These are phyloP conservation scores for Saxispiralis lemnorum DNA, from an alignment of 495 filamentous ascomycete species.

Conservation along the genomic window DNA sequence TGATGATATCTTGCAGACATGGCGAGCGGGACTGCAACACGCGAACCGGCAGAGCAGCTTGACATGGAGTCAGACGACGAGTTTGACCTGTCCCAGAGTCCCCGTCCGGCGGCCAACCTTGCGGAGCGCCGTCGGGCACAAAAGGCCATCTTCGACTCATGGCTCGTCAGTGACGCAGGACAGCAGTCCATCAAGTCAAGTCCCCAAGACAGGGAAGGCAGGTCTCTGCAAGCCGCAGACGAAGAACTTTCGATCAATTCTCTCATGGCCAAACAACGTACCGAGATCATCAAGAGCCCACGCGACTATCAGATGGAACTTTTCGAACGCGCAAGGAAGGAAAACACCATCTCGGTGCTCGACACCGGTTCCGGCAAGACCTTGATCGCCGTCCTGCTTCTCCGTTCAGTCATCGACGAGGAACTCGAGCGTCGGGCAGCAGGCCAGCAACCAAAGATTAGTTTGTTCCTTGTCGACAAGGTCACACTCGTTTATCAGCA, in stretches of 20 bases:
- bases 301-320: slow-evolving; percentile 86
- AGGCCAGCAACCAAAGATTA: slow-evolving; percentile 43
- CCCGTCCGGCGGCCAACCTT: not conserved
- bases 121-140: slow-evolving; percentile 14
- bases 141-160: slow-evolving; percentile 22
- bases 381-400: slow-evolving; percentile 73
- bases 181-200: slow-evolving; percentile 7
- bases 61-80: slow-evolving; percentile 5
- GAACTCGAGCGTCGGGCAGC: slow-evolving; percentile 54
- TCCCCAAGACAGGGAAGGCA: not conserved
- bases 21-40: no score
- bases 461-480: slow-evolving; percentile 83
- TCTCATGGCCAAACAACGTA: slow-evolving; percentile 25
- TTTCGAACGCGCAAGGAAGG: slow-evolving; percentile 69
- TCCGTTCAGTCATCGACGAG: slow-evolving; percentile 58
- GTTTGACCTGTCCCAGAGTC: slow-evolving; percentile 4
- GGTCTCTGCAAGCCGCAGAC: slow-evolving; percentile 15
- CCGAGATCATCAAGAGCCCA: slow-evolving; percentile 49
- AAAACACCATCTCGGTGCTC: slow-evolving; percentile 89
- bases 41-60: no score
- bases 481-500: slow-evolving; percentile 88
- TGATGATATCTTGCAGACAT: no score
- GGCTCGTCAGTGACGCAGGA: slow-evolving; percentile 27
- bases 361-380: slow-evolving; percentile 97
- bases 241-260: slow-evolving; percentile 26